Base-by-base conservation (phyloP, 768 basidiomycete genomes). In the Tulasnella sp. region DNA sequence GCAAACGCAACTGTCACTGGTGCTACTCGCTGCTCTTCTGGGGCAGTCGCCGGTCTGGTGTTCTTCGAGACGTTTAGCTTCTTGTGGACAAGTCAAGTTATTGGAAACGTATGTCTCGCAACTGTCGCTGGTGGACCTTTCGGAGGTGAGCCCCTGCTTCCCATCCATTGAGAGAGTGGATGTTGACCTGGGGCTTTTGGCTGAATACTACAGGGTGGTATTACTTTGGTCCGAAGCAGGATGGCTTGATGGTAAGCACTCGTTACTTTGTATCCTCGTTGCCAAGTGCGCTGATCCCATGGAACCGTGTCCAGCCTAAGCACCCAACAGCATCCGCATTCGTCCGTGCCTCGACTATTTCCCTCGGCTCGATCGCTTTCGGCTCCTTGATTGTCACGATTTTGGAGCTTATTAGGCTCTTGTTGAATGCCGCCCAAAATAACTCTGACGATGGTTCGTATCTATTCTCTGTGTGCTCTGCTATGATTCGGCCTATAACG, bases 321-420 rank as follows among this genome's bases (percentile, higher is more conserved):
- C 73, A 74, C 39, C 73, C 73, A 87, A 91, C 80, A 90, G 92
- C 0, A 1, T 86, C 89, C 64, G 86, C 92, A 0, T 91, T 95
- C 79, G 86, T 87, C 29, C 88, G 93, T 37, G 91, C 92, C 31
- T 91, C 90, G 4, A 93, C 92, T 0, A 82, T 90, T 36, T 94
- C 93, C 0, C 86, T 96, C 39, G 94, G 93, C 9, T 93, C 91
- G 1, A 92, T 94, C 78, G 92, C 93, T 0, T 94, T 96, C 81
- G 93, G 93, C 17, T 91, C 90, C 17, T 84, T 95, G 79, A 91
- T 94, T 76, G 93, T 95, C 37, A 93, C 94, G 0, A 81, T 94
- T 39, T 83, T 95, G 54, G 93, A 94, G 77, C 81, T 93, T 19
- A 76, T 93, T 54, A 84, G 88, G 69, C 83, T 93, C 80, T 79